Evolutionary conservation across 331 rosid genomes (phyloP).

Genomic region (Malus hybrid): DNA sequence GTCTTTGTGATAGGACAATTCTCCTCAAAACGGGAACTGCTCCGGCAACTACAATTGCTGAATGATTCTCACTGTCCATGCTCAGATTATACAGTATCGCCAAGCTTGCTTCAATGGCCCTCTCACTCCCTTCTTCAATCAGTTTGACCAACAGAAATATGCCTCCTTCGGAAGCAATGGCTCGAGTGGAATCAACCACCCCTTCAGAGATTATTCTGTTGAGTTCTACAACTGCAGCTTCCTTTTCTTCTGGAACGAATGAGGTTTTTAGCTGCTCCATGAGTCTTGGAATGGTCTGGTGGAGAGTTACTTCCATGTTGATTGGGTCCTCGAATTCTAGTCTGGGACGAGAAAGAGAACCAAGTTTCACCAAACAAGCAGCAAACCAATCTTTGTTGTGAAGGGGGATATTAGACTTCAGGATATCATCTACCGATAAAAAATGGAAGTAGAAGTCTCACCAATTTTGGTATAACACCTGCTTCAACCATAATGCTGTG

Average conservation of each 20-base stretch:
- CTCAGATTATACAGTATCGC: slow-evolving; percentile 65
- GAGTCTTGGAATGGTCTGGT: slow-evolving; percentile 81
- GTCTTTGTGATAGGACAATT: slow-evolving; percentile 51
- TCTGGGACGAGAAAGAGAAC: slow-evolving; percentile 45
- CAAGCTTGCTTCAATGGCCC: slow-evolving; percentile 63
- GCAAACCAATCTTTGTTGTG: slow-evolving; percentile 76
- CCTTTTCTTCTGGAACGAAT: slow-evolving; percentile 45
- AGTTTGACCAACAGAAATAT: slow-evolving; percentile 54
- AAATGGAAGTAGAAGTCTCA: slow-evolving; percentile 34
- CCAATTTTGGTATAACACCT: slow-evolving; percentile 80
- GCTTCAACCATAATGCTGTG: slow-evolving; percentile 70
- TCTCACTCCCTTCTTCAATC: slow-evolving; percentile 71
- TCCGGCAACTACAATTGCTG: slow-evolving; percentile 66
- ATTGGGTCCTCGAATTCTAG: slow-evolving; percentile 31
- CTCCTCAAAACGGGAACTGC: slow-evolving; percentile 53
- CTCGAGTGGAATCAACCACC: slow-evolving; percentile 47
- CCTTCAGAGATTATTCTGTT: slow-evolving; percentile 78
- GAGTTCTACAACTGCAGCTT: slow-evolving; percentile 66
- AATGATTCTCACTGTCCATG: slow-evolving; percentile 73
- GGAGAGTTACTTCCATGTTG: slow-evolving; percentile 63
- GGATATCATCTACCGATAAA: slow-evolving; percentile 19
- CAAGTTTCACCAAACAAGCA: slow-evolving; percentile 66
- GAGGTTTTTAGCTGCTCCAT: slow-evolving; percentile 58
- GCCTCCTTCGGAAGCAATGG: slow-evolving; percentile 56
- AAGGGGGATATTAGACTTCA: slow-evolving; percentile 59